These are phyloP conservation scores for Abortiporus biennis DNA, from an alignment of 1,284 basidiomycete genomes.

Conservation along the genomic window DNA sequence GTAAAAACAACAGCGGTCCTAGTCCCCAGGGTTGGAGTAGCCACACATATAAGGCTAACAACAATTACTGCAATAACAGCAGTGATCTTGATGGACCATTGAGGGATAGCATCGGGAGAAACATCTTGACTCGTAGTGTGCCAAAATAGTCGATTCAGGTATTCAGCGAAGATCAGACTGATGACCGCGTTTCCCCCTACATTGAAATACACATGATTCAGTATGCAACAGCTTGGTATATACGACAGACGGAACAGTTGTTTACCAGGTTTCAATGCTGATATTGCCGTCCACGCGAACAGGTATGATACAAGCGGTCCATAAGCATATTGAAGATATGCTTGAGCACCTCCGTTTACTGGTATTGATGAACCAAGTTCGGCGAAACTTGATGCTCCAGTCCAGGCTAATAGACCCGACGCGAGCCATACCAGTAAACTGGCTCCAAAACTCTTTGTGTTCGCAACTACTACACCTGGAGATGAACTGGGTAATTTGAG, in stretches of 20 bases:
- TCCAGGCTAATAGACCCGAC: slow-evolving; percentile 85
- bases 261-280: slow-evolving; percentile 79
- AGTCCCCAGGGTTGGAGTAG: slow-evolving; percentile 75
- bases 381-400: slow-evolving; percentile 87
- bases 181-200: slow-evolving; percentile 65
- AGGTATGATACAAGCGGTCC: slow-evolving; percentile 83
- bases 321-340: slow-evolving; percentile 86
- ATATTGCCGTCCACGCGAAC: slow-evolving; percentile 88
- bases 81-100: slow-evolving; percentile 91
- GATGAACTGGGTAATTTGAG: slow-evolving; percentile 59
- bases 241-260: not conserved
- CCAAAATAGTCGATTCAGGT: slow-evolving; percentile 78
- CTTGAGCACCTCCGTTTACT: slow-evolving; percentile 87
- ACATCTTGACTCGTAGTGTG: slow-evolving; percentile 55
- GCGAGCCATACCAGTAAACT: slow-evolving; percentile 77
- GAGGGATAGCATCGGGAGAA: slow-evolving; percentile 75
- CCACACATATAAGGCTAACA: slow-evolving; percentile 75
- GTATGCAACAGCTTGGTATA: not conserved
- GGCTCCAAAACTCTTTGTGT: slow-evolving; percentile 81
- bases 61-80: slow-evolving; percentile 69
- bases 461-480: slow-evolving; percentile 85
- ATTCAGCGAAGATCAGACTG: slow-evolving; percentile 77
- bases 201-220: slow-evolving; percentile 2
- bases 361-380: slow-evolving; percentile 84
- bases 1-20: slow-evolving; percentile 85